Evolutionary conservation across 495 filamentous ascomycete genomes (phyloP), one percentile per base, ranked within the genome.

Genomic region (Hyaloscypha variabilis): DNA sequence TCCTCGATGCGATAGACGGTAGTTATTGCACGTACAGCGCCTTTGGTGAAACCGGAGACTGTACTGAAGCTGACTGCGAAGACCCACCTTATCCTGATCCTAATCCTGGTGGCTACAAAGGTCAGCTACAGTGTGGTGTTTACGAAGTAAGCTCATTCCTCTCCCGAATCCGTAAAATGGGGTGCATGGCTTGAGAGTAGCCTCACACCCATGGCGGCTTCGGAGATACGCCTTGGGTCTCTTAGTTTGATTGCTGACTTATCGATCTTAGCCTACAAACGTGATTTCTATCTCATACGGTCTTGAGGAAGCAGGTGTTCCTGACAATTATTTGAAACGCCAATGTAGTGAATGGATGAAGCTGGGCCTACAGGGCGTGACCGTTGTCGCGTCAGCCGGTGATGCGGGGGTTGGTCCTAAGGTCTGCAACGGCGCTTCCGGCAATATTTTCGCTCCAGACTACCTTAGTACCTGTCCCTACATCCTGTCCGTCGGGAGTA

Each of bases 201-300:
- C n/a, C n/a, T n/a, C n/a, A n/a, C n/a, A n/a, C n/a, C n/a, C n/a
- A n/a, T n/a, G n/a, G n/a, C n/a, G n/a, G n/a, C n/a, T n/a, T n/a
- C n/a, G n/a, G n/a, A n/a, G n/a, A n/a, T n/a, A n/a, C n/a, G n/a
- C n/a, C n/a, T n/a, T n/a, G n/a, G n/a, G n/a, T n/a, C n/a, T n/a
- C n/a, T n/a, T n/a, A n/a, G n/a, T n/a, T n/a, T n/a, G n/a, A n/a
- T n/a, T n/a, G n/a, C n/a, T n/a, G n/a, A n/a, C n/a, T n/a, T n/a
- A n/a, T n/a, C n/a, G n/a, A n/a, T n/a, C n/a, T n/a, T n/a, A n/a
- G n/a, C 79, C 83, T 14, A 83, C 87, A 2, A 86, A 85, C 50
- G 87, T 88, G 8, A 82, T 89, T 59, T 86, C 83, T 1, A 81
- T 84, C 58, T 87, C 85, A 0, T 89, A 88, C 66, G 80, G 79